Conservation (phyloP, 78 protist genomes). For the Dictyostelium brefeldianum region DNA sequence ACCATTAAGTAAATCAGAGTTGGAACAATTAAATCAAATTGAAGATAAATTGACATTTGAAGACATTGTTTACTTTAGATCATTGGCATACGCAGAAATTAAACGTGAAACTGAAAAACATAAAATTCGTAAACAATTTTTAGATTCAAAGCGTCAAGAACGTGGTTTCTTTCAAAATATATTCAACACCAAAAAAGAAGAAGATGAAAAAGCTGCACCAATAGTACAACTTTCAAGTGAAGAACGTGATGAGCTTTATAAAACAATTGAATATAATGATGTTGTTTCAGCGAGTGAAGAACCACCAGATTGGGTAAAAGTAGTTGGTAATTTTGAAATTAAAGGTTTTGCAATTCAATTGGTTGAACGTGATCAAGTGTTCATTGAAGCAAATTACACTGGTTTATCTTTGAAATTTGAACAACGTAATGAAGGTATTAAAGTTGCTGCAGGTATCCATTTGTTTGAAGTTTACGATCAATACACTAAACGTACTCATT, state of each 20-base stretch:
- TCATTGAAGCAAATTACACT: constrained; percentile 48
- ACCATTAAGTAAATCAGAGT: constrained; percentile 45
- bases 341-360: constrained; percentile 47
- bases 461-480: constrained; percentile 74
- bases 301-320: constrained; percentile 75
- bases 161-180: constrained; percentile 58
- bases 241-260: constrained; percentile 71
- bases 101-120: constrained; percentile 62
- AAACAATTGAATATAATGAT: constrained; percentile 62
- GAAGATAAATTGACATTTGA: constrained; percentile 73
- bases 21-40: not conserved
- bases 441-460: constrained; percentile 27
- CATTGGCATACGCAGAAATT: constrained; percentile 75
- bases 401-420: constrained; percentile 37
- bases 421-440: constrained; percentile 68
- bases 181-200: constrained; percentile 46
- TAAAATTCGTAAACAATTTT: constrained; percentile 48
- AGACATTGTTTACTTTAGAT: constrained; percentile 68
- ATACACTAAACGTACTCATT: constrained; percentile 41
- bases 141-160: constrained; percentile 40
- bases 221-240: constrained; percentile 47
- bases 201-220: constrained; percentile 64
- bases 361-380: constrained; percentile 41
- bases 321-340: constrained; percentile 51
- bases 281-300: constrained; percentile 46